These are phyloP conservation scores for Saccharomyces uvarum DNA, from an alignment of 1,139 yeast genomes.

Conservation along the genomic window DNA sequence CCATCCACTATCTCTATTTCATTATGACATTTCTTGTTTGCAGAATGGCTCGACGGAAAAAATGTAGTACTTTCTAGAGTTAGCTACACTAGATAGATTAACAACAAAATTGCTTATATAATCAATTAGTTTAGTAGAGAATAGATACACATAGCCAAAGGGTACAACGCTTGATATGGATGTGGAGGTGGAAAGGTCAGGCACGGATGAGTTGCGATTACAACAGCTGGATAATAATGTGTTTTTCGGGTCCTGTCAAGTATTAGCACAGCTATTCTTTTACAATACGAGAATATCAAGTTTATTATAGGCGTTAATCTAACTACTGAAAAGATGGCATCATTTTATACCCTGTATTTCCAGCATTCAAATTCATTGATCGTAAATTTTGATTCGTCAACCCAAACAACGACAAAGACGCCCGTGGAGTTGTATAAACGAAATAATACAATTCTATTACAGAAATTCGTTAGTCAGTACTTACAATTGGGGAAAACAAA, in stretches of 20 bases:
- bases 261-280: conserved; percentile 30
- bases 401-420: conserved; percentile 5
- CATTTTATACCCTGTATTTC: conserved; percentile 11
- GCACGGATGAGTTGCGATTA: conserved; percentile 9
- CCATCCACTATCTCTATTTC: neutral
- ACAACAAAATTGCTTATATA: neutral
- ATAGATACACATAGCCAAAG: neutral
- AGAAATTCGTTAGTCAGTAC: neutral
- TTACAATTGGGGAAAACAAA: neutral
- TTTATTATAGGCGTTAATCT: conserved; percentile 26
- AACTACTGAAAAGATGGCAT: conserved; percentile 10
- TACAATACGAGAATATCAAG: conserved; percentile 18
- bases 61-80: no score
- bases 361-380: conserved; percentile 21
- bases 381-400: conserved; percentile 19
- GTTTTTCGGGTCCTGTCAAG: conserved; percentile 33
- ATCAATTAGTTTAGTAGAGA: neutral
- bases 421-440: conserved; percentile 7
- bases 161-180: neutral
- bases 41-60: neutral
- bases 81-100: no score
- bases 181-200: neutral
- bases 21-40: neutral
- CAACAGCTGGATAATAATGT: conserved; percentile 30
- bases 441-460: conserved; percentile 13